These are phyloP conservation scores for Tardiomyces digboiensis DNA, from an alignment of 1,139 yeast genomes.

Conservation along the genomic window DNA sequence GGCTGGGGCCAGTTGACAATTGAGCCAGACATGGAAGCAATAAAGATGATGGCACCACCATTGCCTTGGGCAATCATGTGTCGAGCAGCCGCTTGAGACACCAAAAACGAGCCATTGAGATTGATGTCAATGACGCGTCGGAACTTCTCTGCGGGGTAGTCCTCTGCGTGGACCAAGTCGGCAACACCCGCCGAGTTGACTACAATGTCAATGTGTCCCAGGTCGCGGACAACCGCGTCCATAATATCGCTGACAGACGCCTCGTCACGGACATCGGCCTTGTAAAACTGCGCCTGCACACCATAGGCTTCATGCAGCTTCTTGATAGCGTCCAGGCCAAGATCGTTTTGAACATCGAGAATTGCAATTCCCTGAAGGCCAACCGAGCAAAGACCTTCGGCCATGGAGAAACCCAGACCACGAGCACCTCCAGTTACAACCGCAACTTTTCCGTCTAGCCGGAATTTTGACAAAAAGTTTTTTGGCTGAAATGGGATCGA, in stretches of 20 bases:
- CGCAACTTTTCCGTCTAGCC: conserved; percentile 60
- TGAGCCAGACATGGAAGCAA: conserved; percentile 57
- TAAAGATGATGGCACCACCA: conserved; percentile 40
- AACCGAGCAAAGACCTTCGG: conserved; percentile 58
- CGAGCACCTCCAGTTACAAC: conserved; percentile 65
- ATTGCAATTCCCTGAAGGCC: conserved; percentile 60
- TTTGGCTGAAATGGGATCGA: conserved; percentile 27
- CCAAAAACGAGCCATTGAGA: conserved; percentile 69
- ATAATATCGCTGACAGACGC: conserved; percentile 43
- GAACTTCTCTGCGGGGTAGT: conserved; percentile 67
- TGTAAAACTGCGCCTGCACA: conserved; percentile 51
- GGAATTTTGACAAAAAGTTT: conserved; percentile 35
- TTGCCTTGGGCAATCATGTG: conserved; percentile 50
- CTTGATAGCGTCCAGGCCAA: conserved; percentile 42
- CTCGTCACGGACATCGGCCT: conserved; percentile 52
- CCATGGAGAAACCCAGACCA: conserved; percentile 54
- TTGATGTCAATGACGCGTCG: conserved; percentile 68
- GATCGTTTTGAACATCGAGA: conserved; percentile 33
- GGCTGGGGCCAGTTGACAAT: conserved; percentile 60
- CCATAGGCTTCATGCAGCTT: conserved; percentile 48
- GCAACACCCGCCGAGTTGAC: conserved; percentile 76
- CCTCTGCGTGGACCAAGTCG: conserved; percentile 74
- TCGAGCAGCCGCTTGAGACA: conserved; percentile 57
- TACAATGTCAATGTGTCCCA: conserved; percentile 52
- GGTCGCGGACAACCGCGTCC: conserved; percentile 45